Base-by-base conservation (phyloP, 441 rosid genomes). In the Bocquillonia castaneifolia region DNA sequence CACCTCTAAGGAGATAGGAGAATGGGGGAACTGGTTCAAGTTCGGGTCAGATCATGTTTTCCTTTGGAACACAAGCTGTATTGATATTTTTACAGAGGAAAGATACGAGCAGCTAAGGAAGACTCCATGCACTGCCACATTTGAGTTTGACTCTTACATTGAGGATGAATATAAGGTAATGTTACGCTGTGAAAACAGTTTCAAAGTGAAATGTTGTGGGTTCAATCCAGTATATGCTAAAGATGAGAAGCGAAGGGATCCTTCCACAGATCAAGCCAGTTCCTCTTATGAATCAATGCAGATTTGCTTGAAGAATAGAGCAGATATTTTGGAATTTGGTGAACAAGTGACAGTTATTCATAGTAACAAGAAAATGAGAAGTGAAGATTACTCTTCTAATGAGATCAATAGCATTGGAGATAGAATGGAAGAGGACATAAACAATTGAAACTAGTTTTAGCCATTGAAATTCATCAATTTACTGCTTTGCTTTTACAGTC, bases 1-100 rank as follows among this genome's bases (percentile, higher is more conserved):
- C 63, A 56, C 29, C 54, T 45, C 71, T 45, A 67, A 42, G 56
- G 56, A 67, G 44, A 57, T 25, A 10, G 71, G 56, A 67, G 71
- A 57, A 22, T 67, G 44, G 63, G 71, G 55, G 12, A 22, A n/a
- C 23, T 32, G 14, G 31, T 67, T 67, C 36, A 20, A 31, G 39
- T 67, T 67, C 20, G 63, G 44, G 44, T 56, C 50, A 12, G 71
- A 67, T 67, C 71, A 67, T 31, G 45, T 67, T 20, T 67, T 67
- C 45, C 22, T 67, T 0, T 67, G 71, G 71, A 56, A 67, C 37
- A 66, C 62, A 26, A 66, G 70, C 29, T 67, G 71, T 44, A 7
- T 44, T 29, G 55, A 67, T 56, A 42, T 67, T n/a, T 20, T 57
- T 3, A 31, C 28, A 8, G 55, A 67, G 29, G 44, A 67, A 57